Percentiles rank a stretch among this genome's conserved stretches.
phyloP scores from a whole-genome alignment of 225 moss, liverwort and hornwort species.

The Marchantia paleacea region DNA sequence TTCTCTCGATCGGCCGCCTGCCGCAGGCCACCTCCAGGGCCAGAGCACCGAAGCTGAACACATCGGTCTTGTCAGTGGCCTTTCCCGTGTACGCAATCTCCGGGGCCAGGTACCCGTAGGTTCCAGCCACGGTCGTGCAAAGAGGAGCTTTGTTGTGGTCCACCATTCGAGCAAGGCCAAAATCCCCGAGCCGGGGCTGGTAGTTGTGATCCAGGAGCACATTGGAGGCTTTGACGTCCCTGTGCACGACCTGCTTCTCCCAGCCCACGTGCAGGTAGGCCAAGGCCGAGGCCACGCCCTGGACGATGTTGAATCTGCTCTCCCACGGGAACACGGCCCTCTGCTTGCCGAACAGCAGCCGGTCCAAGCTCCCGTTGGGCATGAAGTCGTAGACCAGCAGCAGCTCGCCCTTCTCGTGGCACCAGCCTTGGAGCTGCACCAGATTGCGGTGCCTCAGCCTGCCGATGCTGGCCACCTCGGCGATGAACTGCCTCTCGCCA shows the following conservation, averaged over 20 bases:
- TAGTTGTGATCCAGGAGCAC: conserved; percentile 39
- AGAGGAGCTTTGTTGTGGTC: conserved; percentile 70
- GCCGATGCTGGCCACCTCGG: conserved; percentile 79
- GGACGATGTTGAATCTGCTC: conserved; percentile 43
- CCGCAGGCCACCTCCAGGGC: conserved; percentile 78
- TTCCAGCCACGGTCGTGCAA: conserved; percentile 66
- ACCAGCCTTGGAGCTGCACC: conserved; percentile 74
- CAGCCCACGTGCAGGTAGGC: conserved; percentile 49
- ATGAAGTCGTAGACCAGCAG: conserved; percentile 47
- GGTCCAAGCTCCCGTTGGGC: conserved; percentile 50
- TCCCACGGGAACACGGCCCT: conserved; percentile 39
- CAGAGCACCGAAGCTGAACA: conserved; percentile 78
- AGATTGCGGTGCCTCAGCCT: conserved; percentile 47
- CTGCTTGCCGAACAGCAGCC: conserved; percentile 36
- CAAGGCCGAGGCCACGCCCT: conserved; percentile 43
- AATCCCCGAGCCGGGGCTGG: conserved; percentile 39
- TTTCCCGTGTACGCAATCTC: conserved; percentile 68
- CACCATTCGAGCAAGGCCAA: conserved; percentile 78
- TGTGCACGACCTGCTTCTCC: conserved; percentile 48
- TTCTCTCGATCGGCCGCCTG: conserved; percentile 57
- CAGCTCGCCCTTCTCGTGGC: conserved; percentile 71
- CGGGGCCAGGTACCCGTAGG: conserved; percentile 74
- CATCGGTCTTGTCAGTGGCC: conserved; percentile 74
- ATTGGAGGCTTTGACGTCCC: conserved; percentile 49
- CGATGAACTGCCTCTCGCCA: conserved; percentile 80